phyloP scores from a whole-genome alignment of 345 rosid species.

The Leavenworthia alabamica region DNA sequence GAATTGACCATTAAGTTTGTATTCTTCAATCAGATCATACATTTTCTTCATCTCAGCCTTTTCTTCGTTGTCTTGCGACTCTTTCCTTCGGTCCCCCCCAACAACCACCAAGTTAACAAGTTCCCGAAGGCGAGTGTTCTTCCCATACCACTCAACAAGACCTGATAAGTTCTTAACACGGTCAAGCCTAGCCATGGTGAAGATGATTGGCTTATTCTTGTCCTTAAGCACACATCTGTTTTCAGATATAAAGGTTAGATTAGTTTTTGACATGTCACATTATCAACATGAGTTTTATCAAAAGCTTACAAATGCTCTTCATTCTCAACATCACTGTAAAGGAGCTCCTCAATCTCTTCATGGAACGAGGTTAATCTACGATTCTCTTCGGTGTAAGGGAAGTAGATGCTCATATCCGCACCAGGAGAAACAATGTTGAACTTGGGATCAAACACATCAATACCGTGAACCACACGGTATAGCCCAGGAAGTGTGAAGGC shows the following conservation, averaged over 20 bases:
- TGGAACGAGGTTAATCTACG: conserved; percentile 59
- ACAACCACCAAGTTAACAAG: conserved; percentile 78
- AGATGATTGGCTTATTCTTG: conserved; percentile 64
- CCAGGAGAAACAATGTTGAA: conserved; percentile 91
- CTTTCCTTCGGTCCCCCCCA: conserved; percentile 88
- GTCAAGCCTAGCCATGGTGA: conserved; percentile 92
- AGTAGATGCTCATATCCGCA: conserved; percentile 73
- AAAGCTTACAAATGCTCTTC: conserved; percentile 64
- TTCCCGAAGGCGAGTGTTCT: conserved; percentile 57
- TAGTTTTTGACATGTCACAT: neutral
- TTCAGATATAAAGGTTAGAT: neutral
- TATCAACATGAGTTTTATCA: neutral
- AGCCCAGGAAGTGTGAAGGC: conserved; percentile 74
- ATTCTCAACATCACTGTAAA: conserved; percentile 63
- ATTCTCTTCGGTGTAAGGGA: conserved; percentile 50
- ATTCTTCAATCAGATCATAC: conserved; percentile 51
- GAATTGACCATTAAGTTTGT: conserved; percentile 72
- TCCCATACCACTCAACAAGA: conserved; percentile 87
- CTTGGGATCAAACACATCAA: conserved; percentile 71
- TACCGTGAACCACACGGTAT: conserved; percentile 75
- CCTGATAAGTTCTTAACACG: conserved; percentile 78
- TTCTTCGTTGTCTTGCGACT: conserved; percentile 76
- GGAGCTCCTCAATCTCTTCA: conserved; percentile 62
- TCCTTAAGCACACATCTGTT: conserved; percentile 71
- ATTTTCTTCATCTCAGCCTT: conserved; percentile 87